Percentiles rank a stretch among this genome's conserved stretches.
phyloP scores from a whole-genome alignment of 441 rosid genomes.

The Euphorbia celastroides region DNA sequence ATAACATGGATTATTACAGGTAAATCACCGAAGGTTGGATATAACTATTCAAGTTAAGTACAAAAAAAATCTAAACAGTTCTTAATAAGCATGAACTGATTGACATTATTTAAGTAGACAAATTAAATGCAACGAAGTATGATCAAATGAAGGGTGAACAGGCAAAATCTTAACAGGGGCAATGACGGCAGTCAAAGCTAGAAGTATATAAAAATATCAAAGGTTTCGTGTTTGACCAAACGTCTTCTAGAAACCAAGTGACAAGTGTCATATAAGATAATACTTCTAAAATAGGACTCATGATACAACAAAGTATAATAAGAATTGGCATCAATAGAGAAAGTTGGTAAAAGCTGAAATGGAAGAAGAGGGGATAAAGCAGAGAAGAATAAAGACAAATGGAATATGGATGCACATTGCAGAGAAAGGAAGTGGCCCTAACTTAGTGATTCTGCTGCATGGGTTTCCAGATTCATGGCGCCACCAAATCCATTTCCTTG shows the following conservation, averaged over 20 bases:
- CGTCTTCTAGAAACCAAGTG: neutral
- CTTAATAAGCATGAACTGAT: neutral
- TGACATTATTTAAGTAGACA: too few relatives aligned
- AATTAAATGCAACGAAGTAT: neutral
- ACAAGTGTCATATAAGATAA: neutral
- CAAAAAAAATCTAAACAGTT: too few relatives aligned
- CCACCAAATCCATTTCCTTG: constrained; percentile 52
- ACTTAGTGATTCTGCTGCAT: constrained; percentile 49
- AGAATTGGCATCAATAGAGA: neutral
- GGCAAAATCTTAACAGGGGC: too few relatives aligned
- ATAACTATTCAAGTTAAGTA: too few relatives aligned
- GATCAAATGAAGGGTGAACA: neutral
- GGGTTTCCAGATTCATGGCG: constrained; percentile 86
- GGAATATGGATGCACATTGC: constrained; percentile 56
- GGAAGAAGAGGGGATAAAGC: constrained; percentile 24
- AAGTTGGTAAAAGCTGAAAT: neutral
- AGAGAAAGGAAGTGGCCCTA: constrained; percentile 52
- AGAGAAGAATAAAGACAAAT: constrained; percentile 41
- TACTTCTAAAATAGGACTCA: neutral
- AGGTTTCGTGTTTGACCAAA: neutral
- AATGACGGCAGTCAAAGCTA: neutral
- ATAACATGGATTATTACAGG: too few relatives aligned
- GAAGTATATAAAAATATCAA: neutral
- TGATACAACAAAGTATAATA: too few relatives aligned
- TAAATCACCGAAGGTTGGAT: too few relatives aligned